Evolutionary conservation across 2,329 filamentous ascomycete species (phyloP).

Genomic region (Ophiostoma ulmi): DNA sequence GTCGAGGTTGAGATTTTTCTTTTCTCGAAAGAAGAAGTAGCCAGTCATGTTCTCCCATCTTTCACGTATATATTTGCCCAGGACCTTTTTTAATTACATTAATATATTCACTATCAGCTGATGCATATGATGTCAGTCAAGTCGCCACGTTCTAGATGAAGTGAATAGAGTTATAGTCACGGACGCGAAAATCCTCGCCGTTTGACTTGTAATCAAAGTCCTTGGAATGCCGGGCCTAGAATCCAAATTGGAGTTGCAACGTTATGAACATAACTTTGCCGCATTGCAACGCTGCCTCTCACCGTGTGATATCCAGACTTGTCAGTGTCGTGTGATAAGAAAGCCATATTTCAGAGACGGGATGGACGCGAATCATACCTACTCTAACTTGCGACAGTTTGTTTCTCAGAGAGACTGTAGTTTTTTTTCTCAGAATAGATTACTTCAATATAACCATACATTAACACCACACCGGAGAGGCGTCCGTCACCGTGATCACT

Average conservation of each 20-base stretch:
- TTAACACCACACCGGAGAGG: neutral
- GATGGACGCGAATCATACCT: neutral
- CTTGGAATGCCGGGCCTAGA: neutral
- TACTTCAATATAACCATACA: neutral
- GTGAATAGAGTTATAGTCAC: neutral
- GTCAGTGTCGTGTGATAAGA: no score
- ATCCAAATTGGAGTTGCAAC: no score
- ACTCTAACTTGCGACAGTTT: neutral
- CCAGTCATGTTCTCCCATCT: neutral
- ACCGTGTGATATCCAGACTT: no score
- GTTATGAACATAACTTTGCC: no score
- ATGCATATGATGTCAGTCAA: neutral
- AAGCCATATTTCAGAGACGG: neutral
- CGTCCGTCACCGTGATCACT: no score
- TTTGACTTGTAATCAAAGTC: neutral
- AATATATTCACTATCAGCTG: neutral
- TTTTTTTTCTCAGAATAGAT: neutral
- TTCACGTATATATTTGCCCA: neutral
- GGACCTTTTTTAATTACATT: neutral
- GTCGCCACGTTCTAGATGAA: neutral
- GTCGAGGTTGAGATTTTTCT: neutral
- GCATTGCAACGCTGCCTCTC: no score
- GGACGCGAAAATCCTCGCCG: neutral
- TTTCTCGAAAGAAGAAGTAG: slow-evolving; percentile 5
- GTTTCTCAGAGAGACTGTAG: neutral